Evolutionary conservation across 306 rosid genomes (phyloP), one percentile per base, ranked within the genome.

Genomic region (Trifolium subterraneum): DNA sequence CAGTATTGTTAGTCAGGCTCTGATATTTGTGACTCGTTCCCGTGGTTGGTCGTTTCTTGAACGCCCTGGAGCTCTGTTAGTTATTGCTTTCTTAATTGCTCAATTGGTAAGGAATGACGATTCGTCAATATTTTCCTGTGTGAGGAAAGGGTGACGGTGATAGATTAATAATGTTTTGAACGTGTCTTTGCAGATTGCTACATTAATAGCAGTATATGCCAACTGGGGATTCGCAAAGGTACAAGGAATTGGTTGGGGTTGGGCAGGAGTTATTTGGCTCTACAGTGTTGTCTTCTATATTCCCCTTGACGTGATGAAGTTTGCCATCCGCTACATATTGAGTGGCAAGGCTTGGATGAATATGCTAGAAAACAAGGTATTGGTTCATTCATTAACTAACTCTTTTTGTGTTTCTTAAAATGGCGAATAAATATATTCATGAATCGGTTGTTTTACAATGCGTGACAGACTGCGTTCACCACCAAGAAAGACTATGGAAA

Each of bases 231-330:
- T 94, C 20, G 98, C 98, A 44, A 94, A 66, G 80, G 92, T 94
- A 11, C 50, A 88, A 50, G 98, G 98, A 68, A 64, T 77, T 60
- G 97, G 93, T 59, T 94, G 98, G 98, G 98, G 98, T 72, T 94
- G 98, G 98, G 98, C 98, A 27, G 98, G 97, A 81, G 98, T 94
- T 71, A 85, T 94, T 76, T 94, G 98, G 98, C 75, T 94, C 73
- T 94, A 94, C 88, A 94, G 97, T 48, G 7, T 92, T 84, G 89
- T 94, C 39, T 88, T 88, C 89, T 94, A 91, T 75, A 15, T 90
- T 76, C 98, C 97, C 13, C 96, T 94, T 8, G 98, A 94, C 72
- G 0, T 90, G 0, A 38, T 94, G 81, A 94, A 94, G 78, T 94
- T 94, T 42, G 79, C 92, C 78, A 94, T 71, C 77, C 97, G 97